Evolutionary conservation across 345 rosid species (phyloP).

Genomic region (Firmiana major): DNA sequence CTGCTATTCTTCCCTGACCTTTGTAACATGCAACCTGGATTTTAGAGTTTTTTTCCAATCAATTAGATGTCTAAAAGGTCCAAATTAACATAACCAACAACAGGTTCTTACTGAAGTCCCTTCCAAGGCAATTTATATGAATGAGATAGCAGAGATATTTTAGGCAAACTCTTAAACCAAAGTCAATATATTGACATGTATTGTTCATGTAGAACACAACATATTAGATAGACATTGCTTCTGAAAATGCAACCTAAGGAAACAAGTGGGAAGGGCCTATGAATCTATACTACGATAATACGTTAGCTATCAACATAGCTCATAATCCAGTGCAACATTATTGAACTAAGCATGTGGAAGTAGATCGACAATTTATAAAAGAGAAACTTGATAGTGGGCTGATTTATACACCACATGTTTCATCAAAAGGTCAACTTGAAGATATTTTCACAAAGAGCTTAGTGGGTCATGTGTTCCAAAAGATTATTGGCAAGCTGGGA

Average conservation of each 20-base stretch:
- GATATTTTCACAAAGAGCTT: no score
- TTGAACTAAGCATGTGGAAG: no score
- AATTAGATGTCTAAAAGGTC: neutral
- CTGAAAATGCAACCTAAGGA: neutral
- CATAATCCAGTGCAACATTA: no score
- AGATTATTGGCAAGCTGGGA: no score
- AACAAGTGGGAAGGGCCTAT: no score
- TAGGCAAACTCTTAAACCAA: constrained; percentile 2
- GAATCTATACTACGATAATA: no score
- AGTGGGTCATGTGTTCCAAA: no score
- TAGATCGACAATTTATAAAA: no score
- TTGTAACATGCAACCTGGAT: constrained; percentile 72
- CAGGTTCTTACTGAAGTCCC: neutral
- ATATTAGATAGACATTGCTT: neutral
- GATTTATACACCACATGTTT: no score
- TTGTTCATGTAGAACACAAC: neutral
- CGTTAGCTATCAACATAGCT: no score
- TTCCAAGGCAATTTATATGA: neutral
- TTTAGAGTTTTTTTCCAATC: constrained; percentile 6
- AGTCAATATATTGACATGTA: neutral
- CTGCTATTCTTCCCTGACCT: constrained; percentile 95
- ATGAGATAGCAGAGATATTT: neutral
- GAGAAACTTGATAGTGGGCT: no score
- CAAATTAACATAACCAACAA: neutral
- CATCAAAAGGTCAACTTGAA: no score